Conservation (phyloP, 805 yeast genomes). For the Saccharomycopsis fibuligera region DNA sequence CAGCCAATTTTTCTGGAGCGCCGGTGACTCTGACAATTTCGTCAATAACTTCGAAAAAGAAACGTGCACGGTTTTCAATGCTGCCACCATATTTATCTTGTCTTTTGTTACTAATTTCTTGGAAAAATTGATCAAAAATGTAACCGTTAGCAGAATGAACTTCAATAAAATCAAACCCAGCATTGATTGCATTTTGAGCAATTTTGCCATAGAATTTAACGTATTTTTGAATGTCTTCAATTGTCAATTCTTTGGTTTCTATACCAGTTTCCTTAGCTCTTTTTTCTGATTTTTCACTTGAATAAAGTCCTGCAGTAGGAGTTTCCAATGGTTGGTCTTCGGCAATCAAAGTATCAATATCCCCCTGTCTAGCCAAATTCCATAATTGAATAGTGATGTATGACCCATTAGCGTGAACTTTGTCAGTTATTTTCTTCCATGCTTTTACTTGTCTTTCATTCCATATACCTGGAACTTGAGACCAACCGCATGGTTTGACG, state of each 20-base stretch:
- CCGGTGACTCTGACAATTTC: constrained; percentile 48
- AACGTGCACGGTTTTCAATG: constrained; percentile 49
- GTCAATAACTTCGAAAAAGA: constrained; percentile 43
- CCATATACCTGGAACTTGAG: constrained; percentile 45
- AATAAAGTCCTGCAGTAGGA: constrained; percentile 36
- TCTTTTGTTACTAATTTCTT: constrained; percentile 42
- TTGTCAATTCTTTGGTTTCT: constrained; percentile 33
- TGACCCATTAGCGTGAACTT: constrained; percentile 46
- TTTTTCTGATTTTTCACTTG: constrained; percentile 31
- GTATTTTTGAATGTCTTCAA: constrained; percentile 35
- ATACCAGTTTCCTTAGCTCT: constrained; percentile 31
- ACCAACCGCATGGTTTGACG: constrained; percentile 37
- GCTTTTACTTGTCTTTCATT: constrained; percentile 40
- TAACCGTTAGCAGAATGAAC: constrained; percentile 63
- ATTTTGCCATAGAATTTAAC: constrained; percentile 38
- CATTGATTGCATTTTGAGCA: constrained; percentile 43
- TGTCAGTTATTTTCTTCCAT: constrained; percentile 44
- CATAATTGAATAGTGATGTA: constrained; percentile 45
- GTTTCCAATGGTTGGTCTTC: constrained; percentile 34
- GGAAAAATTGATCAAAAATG: constrained; percentile 42
- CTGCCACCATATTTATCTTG: constrained; percentile 61
- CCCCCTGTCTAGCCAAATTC: constrained; percentile 42
- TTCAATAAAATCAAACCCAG: constrained; percentile 56
- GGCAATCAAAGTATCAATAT: constrained; percentile 31
- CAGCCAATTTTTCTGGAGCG: constrained; percentile 38